phyloP scores from a whole-genome alignment of 306 rosid genomes.

The Malus fusca region DNA sequence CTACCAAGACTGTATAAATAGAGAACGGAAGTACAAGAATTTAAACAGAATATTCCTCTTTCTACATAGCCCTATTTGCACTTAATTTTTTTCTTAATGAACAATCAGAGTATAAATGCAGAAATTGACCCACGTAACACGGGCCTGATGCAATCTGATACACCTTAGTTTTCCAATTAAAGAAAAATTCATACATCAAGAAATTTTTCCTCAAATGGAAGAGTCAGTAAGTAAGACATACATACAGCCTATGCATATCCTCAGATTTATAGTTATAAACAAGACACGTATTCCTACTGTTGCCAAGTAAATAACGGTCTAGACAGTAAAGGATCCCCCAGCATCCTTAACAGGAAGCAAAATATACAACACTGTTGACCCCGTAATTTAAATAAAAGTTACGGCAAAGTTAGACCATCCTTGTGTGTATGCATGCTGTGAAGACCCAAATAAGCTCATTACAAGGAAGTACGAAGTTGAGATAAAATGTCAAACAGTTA shows the following conservation, averaged over 20 bases:
- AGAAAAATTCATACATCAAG: background rate
- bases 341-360: background rate
- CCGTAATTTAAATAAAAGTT: background rate
- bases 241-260: background rate
- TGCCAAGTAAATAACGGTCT: background rate
- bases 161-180: background rate
- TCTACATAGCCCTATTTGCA: background rate
- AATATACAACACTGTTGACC: background rate
- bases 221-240: background rate
- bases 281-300: background rate
- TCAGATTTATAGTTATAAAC: background rate
- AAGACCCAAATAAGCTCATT: background rate
- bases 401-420: background rate
- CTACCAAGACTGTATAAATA: constrained; percentile 3
- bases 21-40: background rate
- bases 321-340: background rate
- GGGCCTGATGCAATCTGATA: background rate
- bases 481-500: constrained; percentile 2
- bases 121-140: background rate
- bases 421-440: background rate
- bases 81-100: background rate
- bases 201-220: background rate
- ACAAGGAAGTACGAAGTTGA: constrained; percentile 1
- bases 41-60: background rate
- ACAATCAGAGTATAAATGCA: background rate